Evolutionary conservation across 1,284 basidiomycete genomes (phyloP).

Genomic region (Ceratobasidium theobromae): DNA sequence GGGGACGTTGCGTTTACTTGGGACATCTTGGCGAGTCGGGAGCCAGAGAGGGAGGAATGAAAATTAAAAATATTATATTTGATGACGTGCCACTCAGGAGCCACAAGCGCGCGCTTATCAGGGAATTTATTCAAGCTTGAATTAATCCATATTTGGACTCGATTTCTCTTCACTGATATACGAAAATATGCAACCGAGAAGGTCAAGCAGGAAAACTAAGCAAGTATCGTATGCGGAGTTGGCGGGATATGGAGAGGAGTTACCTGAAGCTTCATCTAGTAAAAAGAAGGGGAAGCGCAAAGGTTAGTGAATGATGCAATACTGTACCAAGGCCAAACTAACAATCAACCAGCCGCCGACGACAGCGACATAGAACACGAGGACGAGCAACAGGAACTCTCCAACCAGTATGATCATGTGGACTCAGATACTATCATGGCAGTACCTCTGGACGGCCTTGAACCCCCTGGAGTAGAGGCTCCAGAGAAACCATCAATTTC

Average conservation of each 20-base stretch:
- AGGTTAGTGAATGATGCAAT: constrained; percentile 1
- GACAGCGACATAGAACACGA: constrained; percentile 43
- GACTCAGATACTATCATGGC: constrained; percentile 39
- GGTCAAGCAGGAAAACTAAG: neutral
- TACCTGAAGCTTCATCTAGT: neutral
- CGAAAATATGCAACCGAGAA: no score
- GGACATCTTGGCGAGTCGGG: constrained; percentile 30
- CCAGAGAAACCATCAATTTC: no score
- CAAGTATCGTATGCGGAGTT: constrained; percentile 13
- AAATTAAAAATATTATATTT: constrained; percentile 1
- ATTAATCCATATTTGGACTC: no score
- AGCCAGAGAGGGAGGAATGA: neutral
- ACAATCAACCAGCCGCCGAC: neutral
- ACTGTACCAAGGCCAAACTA: neutral
- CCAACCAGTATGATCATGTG: constrained; percentile 7
- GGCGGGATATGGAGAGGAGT: neutral
- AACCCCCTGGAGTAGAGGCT: no score
- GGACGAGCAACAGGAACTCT: constrained; percentile 35
- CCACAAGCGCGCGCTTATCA: constrained; percentile 14
- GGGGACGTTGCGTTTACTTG: constrained; percentile 37
- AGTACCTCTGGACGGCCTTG: neutral
- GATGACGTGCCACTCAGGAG: constrained; percentile 9
- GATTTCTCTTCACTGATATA: no score
- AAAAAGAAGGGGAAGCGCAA: constrained; percentile 10
- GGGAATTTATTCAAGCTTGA: no score